Conservation (phyloP, 108 stramenopile genomes). For the Cyclotella choctawhatcheeana region DNA sequence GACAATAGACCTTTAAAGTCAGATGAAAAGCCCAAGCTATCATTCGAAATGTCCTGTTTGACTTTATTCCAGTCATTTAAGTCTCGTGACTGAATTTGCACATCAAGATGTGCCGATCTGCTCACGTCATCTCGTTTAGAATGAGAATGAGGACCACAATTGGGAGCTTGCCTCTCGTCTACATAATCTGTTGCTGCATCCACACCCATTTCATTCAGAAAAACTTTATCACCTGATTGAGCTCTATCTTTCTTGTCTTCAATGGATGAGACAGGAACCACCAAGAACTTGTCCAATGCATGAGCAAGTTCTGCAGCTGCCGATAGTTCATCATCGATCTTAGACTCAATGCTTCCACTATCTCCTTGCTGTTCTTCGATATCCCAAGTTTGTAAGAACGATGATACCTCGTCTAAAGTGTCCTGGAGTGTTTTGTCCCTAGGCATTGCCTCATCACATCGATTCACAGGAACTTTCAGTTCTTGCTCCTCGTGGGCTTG, state of each 20-base stretch:
- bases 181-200: too few relatives aligned
- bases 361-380: neutral
- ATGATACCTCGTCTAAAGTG: constrained; percentile 4
- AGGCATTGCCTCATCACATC: too few relatives aligned
- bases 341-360: neutral
- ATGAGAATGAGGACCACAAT: too few relatives aligned
- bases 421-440: neutral
- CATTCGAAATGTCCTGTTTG: neutral
- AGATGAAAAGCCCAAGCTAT: neutral
- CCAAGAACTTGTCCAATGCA: constrained; percentile 7
- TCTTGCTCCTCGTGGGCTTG: too few relatives aligned
- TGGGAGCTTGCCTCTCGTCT: too few relatives aligned
- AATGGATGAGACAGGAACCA: constrained; percentile 1
- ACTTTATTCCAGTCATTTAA: neutral
- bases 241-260: too few relatives aligned
- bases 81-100: neutral
- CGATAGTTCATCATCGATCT: constrained; percentile 8
- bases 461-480: neutral
- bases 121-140: too few relatives aligned
- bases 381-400: neutral
- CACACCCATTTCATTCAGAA: too few relatives aligned
- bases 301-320: constrained; percentile 5
- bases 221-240: too few relatives aligned
- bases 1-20: constrained; percentile 2
- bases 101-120: too few relatives aligned